These are phyloP conservation scores for Globisporangium splendens DNA, from an alignment of 352 stramenopile species.

Conservation along the genomic window DNA sequence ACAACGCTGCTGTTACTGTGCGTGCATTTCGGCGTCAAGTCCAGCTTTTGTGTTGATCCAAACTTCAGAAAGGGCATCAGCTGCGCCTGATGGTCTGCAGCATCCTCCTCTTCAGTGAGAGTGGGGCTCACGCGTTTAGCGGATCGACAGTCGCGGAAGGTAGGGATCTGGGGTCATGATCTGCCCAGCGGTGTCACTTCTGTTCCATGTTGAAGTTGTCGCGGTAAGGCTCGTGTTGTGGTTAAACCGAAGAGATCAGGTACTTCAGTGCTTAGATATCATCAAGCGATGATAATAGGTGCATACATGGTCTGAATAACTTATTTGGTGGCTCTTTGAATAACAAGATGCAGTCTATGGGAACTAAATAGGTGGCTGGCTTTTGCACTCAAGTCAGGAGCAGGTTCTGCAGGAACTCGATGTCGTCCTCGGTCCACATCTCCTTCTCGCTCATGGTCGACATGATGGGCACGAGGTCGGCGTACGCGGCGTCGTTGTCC, in stretches of 20 bases:
- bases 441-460: slow-evolving; percentile 45
- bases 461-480: slow-evolving; percentile 43
- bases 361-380: no score
- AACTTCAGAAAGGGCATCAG: slow-evolving; percentile 2
- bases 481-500: slow-evolving; percentile 30
- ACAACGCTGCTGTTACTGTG: neutral
- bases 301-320: slow-evolving; percentile 5
- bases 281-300: neutral
- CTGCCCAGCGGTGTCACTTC: neutral
- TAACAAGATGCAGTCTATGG: neutral
- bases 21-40: no score
- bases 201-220: neutral
- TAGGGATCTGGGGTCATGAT: neutral
- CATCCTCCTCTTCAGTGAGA: slow-evolving; percentile 2
- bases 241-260: no score
- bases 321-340: neutral
- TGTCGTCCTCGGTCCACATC: slow-evolving; percentile 78
- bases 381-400: slow-evolving; percentile 38
- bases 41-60: neutral
- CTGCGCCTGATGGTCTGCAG: no score
- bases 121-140: slow-evolving; percentile 1
- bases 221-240: neutral
- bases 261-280: no score
- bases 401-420: slow-evolving; percentile 75
- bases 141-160: no score